Base-by-base conservation (phyloP, 495 filamentous ascomycete species). In the Symbiotaphrina buchneri region DNA sequence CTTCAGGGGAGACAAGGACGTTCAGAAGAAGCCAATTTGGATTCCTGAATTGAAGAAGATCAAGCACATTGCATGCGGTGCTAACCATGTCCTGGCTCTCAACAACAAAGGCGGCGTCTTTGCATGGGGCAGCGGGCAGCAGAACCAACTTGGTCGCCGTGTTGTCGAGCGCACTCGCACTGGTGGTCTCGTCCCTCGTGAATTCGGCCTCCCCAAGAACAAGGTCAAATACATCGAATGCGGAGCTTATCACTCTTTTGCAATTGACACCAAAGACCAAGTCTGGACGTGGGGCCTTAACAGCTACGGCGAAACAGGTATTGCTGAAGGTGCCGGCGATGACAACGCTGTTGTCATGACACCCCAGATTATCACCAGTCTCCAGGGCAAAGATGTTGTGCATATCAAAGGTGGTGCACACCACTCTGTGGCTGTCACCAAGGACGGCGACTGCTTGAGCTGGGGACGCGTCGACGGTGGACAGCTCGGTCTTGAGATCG, bases 261-360 rank as follows among this genome's bases (percentile, higher is more conserved):
- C 81, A 25, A 59, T 92, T 36, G 69, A 74, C 50, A 56, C 62
- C 13, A 62, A 71, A 23, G 71, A 66, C 21, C 61, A 71, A 19
- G 70, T 87, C 34, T 85, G 65, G 49, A 58, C 71, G 14, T 95
- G 83, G 81, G 85, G 84, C 4, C 51, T 82, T 21, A 95, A 93
- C 54, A 79, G 71, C 46, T 91, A 75, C 45, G 76, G 72, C 28
- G 71, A 85, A 48, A 78, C 73, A 6, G 87, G 78, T 27, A 61
- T 81, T 32, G 55, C 58, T 8, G 62, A 67, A 8, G 63, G 65
- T 28, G 80, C 71, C 16, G 81, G 82, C 34, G 61, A 70, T 15
- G 61, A 71, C 34, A 61, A 59, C 32, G 63, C 68, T 19, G 54
- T 58, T 23, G 56, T 76, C 30, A 48, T 59, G 5, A 57, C 58